Base-by-base conservation (phyloP, 208 protist species). In the Wallacemonas sp. region DNA sequence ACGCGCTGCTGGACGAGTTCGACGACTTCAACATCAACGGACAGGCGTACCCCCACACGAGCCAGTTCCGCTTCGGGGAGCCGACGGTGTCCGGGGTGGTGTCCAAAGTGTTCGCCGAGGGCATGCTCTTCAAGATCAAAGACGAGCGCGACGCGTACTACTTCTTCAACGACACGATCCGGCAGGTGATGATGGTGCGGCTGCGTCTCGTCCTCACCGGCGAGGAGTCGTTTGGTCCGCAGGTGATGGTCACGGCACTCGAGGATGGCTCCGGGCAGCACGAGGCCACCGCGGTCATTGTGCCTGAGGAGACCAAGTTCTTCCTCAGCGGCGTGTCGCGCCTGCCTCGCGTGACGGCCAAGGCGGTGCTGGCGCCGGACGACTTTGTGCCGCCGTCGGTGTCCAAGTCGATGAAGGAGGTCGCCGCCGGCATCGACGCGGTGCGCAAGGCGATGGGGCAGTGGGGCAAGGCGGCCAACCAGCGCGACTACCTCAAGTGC, bases 161-260 rank as follows among this genome's bases (percentile, higher is more conserved):
- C 67, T 84, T 92, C 63, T 92, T 84, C 67, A 92, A 92, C 70
- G 86, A 92, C 74, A 92, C 86, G 12, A 70, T 73, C 16, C 70
- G 73, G 12, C 79, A 82, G 31, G 74, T 89, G 32, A 86, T 92
- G 77, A 68, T 81, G 57, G 81, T 92, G 63, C 66, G 72, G 14
- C 65, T 83, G 50, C 63, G 66, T 44, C 64, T 57, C 57, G 32
- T 77, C 65, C 67, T 83, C 10, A 63, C 23, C 16, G 74, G 74
- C n/a, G 46, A 69, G 39, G 78, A 82, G 67, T 33, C 11, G 18
- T 70, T 84, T 29, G 77, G 75, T 26, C 74, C 81, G 41, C 72
- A 72, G 12, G 77, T 77, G 16, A 69, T 72, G 42, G 49, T 72
- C 25, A 46, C 25, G 32, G 38, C 64, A 16, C 33, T 70, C 14